Evolutionary conservation across 2,329 filamentous ascomycete genomes (phyloP), one percentile per base, ranked within the genome.

Genomic region (Magnaporthiopsis poae): DNA sequence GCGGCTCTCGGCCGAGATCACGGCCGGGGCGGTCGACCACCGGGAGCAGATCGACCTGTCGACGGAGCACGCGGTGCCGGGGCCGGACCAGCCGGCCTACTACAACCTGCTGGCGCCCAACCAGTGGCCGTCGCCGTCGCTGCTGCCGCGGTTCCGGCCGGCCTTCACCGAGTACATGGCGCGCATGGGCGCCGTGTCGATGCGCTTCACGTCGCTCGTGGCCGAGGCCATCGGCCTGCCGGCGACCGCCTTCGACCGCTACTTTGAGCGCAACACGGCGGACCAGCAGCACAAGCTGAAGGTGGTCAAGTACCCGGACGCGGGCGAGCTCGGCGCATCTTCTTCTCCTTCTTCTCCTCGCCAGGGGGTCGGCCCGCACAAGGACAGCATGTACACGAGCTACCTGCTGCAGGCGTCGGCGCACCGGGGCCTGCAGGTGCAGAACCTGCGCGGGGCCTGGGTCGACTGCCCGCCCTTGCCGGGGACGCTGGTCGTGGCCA

Each of bases 11-110:
- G 86, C 86, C 69, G 88, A 89, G 74, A 83, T 89, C 72, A 96
- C 92, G 5, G 90, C 90, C 27, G 86, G 88, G 70, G 84, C 85
- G 64, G 83, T 86, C 71, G 92, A 96, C 77, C 90, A 92, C 80
- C 84, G 92, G 65, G 92, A 96, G 75, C 92, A 96, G 75, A 88
- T 96, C 69, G 92, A 96, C 76, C 84, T 96, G 65, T 91, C 90
- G 0, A 96, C 92, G 0, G 87, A 91, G 65, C 90, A 95, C 71
- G 80, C 87, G 0, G 64, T 89, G 1, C 90, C 89, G 0, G 77
- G 77, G 0, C 81, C 87, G 0, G 79, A 78, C 31, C 86, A 87
- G 39, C 91, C 91, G 0, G 78, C 85, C 1, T 90, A 93, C 75
- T 81, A 90, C 74, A 91, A 94, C 75, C 83, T 96, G 21, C 82